phyloP scores from a whole-genome alignment of 805 yeast genomes.

The Isabelozyma pseudorhagii region DNA sequence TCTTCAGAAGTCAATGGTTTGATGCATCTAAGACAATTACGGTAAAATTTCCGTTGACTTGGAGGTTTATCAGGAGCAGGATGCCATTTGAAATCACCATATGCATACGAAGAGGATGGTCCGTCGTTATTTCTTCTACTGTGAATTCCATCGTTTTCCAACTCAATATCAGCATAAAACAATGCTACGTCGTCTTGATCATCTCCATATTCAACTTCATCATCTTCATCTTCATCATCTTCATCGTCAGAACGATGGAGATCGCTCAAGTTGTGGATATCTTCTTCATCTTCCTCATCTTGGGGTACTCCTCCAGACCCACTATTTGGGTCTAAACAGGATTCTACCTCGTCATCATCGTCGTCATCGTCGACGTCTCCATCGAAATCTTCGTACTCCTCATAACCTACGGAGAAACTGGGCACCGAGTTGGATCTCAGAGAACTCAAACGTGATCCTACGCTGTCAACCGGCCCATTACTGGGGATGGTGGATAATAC shows the following conservation, averaged over 20 bases:
- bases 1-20: slow-evolving; percentile 51
- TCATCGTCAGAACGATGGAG: slow-evolving; percentile 28
- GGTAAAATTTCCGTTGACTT: slow-evolving; percentile 34
- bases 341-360: slow-evolving; percentile 12
- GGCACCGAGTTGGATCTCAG: slow-evolving; percentile 7
- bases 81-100: slow-evolving; percentile 43
- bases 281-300: slow-evolving; percentile 24
- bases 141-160: slow-evolving; percentile 7
- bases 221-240: slow-evolving; percentile 17
- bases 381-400: slow-evolving; percentile 9
- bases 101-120: slow-evolving; percentile 4
- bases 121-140: slow-evolving; percentile 2
- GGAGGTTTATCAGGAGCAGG: slow-evolving; percentile 36
- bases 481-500: not conserved
- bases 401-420: slow-evolving; percentile 6
- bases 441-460: not conserved
- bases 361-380: slow-evolving; percentile 19
- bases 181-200: slow-evolving; percentile 4
- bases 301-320: not conserved
- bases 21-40: slow-evolving; percentile 56
- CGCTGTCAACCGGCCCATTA: not conserved
- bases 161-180: slow-evolving; percentile 14
- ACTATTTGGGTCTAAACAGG: not conserved
- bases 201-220: slow-evolving; percentile 1
- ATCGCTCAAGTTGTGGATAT: slow-evolving; percentile 24